A percentile compares a stretch with the other conserved stretches of the same genome.
Conservation (phyloP, 1,139 yeast genomes). For the Saccharomycopsis phalli region DNA sequence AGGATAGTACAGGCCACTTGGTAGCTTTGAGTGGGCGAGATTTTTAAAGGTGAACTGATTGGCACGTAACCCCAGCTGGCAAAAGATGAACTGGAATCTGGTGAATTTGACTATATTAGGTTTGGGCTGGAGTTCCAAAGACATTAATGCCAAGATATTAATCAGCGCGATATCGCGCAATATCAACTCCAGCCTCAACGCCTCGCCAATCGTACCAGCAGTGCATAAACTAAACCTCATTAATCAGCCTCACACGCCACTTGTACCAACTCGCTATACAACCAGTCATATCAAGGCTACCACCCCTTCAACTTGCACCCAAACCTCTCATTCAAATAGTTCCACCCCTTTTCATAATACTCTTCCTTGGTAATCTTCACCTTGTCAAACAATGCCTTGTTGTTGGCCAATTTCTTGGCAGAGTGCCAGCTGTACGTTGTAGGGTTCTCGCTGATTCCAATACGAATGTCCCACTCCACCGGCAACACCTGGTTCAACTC, state of each 20-base stretch:
- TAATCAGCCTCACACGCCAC: not conserved
- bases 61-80: no score
- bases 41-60: no score
- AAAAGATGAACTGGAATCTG: no score
- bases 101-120: no score
- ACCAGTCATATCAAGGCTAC: no score
- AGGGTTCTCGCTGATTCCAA: conserved; percentile 35
- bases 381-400: conserved; percentile 40
- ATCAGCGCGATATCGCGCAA: no score
- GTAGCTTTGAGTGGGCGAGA: no score
- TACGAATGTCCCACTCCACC: conserved; percentile 53
- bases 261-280: not conserved
- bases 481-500: conserved; percentile 64
- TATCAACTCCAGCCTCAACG: no score
- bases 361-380: conserved; percentile 66
- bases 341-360: conserved; percentile 78
- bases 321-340: conserved; percentile 58
- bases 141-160: no score
- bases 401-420: conserved; percentile 43
- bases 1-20: no score
- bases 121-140: no score
- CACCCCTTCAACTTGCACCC: conserved; percentile 33
- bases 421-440: conserved; percentile 47
- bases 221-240: not conserved
- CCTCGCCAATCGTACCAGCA: conserved; percentile 1